Evolutionary conservation across 2,329 filamentous ascomycete genomes (phyloP), one percentile per base, ranked within the genome.

Genomic region (Xylariaceae sp.): DNA sequence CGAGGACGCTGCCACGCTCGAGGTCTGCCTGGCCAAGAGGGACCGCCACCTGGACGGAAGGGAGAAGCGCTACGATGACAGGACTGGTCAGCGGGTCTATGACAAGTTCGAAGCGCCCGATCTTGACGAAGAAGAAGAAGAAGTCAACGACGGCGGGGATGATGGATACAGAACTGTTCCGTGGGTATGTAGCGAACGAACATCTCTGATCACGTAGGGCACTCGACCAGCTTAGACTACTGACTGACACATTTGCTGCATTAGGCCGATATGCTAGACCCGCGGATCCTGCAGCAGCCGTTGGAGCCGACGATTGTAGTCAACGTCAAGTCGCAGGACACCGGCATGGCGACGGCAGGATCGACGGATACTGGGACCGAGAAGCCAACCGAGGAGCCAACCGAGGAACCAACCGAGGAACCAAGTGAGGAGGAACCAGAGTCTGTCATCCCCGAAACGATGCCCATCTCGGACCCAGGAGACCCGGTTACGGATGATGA

Each of bases 61-160:
- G 37, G 67, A 79, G 46, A 81, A 75, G 52, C 59, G 64, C 13
- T 80, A 79, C 48, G 80, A 90, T 50, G 71, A 78, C 9, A 63
- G 73, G 27, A 81, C 83, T 0, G 88, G 87, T 0, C 70, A 83
- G 45, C 74, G 87, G 8, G 62, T 87, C 8, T 94, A 90, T 51
- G 79, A 74, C 46, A 85, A 81, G 41, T 92, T 94, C 48, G 87
- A 94, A 52, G 79, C 80, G 50, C 82, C 83, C 0, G 75, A 76
- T 9, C 66, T 76, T 6, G 73, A 79, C 5, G 76, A 78, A 9
- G 78, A 80, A 0, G 74, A 76, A 11, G 67, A 67, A 8, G 63
- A 61, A 11, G 34, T 23, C 5, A 64, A 68, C n/a, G 7, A 19
- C 5, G 33, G 28, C 13, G 18, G 34, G 35, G 74, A 83, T 40